Percentiles rank a stretch among this genome's conserved stretches.
phyloP scores from a whole-genome alignment of 2,329 filamentous ascomycete species.

The Colletotrichum magnum region DNA sequence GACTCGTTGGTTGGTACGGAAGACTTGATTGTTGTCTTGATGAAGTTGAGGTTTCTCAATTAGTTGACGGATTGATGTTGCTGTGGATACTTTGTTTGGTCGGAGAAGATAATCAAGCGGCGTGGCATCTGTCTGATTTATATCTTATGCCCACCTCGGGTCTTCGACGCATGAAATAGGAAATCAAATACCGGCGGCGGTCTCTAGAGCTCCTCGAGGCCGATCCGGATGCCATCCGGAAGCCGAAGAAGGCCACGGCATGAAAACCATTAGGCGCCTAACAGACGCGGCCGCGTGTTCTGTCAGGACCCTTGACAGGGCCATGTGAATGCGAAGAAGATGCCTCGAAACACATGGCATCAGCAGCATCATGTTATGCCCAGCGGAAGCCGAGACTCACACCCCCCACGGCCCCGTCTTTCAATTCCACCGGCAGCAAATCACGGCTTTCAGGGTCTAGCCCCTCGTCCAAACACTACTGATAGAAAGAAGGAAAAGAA shows the following conservation, averaged over 20 bases:
- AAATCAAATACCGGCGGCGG: neutral
- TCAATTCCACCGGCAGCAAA: neutral
- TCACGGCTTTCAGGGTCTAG: constrained; percentile 1
- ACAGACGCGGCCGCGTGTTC: neutral
- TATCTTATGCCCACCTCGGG: neutral
- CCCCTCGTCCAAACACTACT: too few species aligned
- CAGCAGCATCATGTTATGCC: too few species aligned
- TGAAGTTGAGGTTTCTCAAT: neutral
- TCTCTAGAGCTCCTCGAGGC: neutral
- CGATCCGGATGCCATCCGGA: neutral
- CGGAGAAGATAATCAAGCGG: neutral
- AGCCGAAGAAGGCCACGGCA: constrained; percentile 6
- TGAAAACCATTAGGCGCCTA: neutral
- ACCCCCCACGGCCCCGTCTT: neutral
- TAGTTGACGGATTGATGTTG: neutral
- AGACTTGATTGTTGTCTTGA: neutral
- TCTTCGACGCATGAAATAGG: neutral
- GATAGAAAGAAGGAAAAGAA: neutral
- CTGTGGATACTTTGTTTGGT: neutral
- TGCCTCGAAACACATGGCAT: neutral
- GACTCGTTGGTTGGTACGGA: neutral
- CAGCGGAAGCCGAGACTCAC: neutral
- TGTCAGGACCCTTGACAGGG: neutral
- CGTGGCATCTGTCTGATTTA: neutral
- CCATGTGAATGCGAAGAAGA: neutral